These are phyloP conservation scores for Monosporascus sp. DNA, from an alignment of 2,329 filamentous ascomycete genomes.

Conservation along the genomic window DNA sequence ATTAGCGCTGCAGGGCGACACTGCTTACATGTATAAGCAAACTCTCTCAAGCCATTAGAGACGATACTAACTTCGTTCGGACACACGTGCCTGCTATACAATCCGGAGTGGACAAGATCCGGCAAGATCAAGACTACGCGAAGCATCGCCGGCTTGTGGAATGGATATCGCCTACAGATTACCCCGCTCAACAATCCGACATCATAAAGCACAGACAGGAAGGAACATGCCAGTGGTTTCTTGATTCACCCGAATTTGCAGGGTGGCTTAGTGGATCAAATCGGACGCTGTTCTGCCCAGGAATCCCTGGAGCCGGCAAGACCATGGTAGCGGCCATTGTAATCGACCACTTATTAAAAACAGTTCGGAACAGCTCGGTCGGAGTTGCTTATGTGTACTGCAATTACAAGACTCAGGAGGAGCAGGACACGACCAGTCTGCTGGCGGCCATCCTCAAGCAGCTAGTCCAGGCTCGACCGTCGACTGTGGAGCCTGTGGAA, in stretches of 20 bases:
- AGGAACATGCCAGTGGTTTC: slow-evolving; percentile 27
- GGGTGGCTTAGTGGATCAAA: slow-evolving; percentile 5
- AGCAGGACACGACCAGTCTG: slow-evolving; percentile 31
- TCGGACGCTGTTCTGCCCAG: too few species aligned
- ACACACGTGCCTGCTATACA: too few species aligned
- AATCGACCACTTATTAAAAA: slow-evolving; percentile 26
- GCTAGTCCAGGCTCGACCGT: slow-evolving; percentile 17
- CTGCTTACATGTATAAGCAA: too few species aligned
- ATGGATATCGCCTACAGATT: too few species aligned
- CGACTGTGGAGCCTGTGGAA: slow-evolving; percentile 20
- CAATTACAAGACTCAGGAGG: slow-evolving; percentile 31
- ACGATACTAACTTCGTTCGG: too few species aligned
- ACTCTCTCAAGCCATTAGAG: too few species aligned
- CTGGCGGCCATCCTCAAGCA: slow-evolving; percentile 34
- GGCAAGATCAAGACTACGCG: too few species aligned
- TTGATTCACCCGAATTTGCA: slow-evolving; percentile 5
- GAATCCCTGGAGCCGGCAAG: slow-evolving; percentile 43
- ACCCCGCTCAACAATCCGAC: slow-evolving; percentile 32
- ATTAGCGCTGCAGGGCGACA: too few species aligned
- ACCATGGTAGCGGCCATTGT: slow-evolving; percentile 39
- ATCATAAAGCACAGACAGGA: slow-evolving; percentile 28
- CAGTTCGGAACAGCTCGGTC: slow-evolving; percentile 15
- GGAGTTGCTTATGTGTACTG: slow-evolving; percentile 41
- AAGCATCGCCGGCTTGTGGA: too few species aligned
- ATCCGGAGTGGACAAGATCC: too few species aligned